A percentile compares a stretch with the other conserved stretches of the same genome.
These are phyloP conservation scores for Zangia roseola DNA, from an alignment of 768 basidiomycete genomes.

Conservation along the genomic window DNA sequence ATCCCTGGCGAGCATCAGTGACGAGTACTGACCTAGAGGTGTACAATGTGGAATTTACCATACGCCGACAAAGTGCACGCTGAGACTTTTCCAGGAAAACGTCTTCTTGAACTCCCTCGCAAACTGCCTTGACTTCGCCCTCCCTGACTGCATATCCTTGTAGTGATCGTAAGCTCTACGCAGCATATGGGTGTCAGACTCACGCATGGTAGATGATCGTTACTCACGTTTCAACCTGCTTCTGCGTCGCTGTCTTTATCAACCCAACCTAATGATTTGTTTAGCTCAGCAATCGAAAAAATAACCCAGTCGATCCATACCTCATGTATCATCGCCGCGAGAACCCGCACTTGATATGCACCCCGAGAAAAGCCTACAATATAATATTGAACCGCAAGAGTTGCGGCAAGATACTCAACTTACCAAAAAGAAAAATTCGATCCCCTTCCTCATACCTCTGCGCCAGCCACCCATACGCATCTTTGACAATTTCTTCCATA, in stretches of 20 bases:
- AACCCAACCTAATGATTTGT: conserved; percentile 31
- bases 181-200: background rate
- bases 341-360: conserved; percentile 39
- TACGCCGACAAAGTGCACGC: conserved; percentile 52
- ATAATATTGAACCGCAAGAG: background rate
- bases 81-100: conserved; percentile 42
- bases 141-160: conserved; percentile 15
- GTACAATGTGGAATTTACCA: conserved; percentile 35
- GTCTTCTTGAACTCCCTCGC: conserved; percentile 41
- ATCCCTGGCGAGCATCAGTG: conserved; percentile 43
- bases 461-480: conserved; percentile 35
- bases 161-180: conserved; percentile 21
- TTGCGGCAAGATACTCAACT: background rate
- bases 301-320: conserved; percentile 8
- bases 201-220: background rate
- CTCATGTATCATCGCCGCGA: conserved; percentile 42
- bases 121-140: conserved; percentile 18
- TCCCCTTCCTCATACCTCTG: conserved; percentile 32
- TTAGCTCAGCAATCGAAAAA: background rate
- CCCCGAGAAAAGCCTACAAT: conserved; percentile 42
- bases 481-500: conserved; percentile 34
- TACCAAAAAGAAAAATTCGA: conserved; percentile 37
- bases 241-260: conserved; percentile 29
- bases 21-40: background rate
- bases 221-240: conserved; percentile 32